Evolutionary conservation across 2,329 filamentous ascomycete genomes (phyloP).

Genomic region (Nakataea oryzae): DNA sequence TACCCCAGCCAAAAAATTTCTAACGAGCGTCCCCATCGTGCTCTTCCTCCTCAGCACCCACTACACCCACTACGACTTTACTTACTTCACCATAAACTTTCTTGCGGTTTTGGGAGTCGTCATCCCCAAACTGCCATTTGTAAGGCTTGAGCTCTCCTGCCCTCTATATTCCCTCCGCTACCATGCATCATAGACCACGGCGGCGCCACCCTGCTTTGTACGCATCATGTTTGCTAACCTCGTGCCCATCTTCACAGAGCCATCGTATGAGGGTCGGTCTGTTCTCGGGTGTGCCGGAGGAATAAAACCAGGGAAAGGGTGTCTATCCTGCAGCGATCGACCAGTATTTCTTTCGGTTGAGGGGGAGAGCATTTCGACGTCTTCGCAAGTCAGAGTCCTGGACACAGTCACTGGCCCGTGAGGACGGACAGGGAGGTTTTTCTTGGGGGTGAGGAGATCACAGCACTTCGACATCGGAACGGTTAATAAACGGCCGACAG

Average conservation of each 20-base stretch:
- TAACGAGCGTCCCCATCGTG: slow-evolving; percentile 86
- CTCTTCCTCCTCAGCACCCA: slow-evolving; percentile 96
- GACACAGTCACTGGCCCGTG: too few relatives aligned
- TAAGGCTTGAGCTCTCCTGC: slow-evolving; percentile 41
- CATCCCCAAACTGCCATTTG: slow-evolving; percentile 91
- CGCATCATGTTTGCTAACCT: slow-evolving; percentile 12
- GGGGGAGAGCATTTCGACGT: slow-evolving; percentile 6
- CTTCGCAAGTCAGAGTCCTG: neutral
- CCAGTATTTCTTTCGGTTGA: too few relatives aligned
- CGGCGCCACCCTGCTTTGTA: neutral
- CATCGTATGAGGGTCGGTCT: slow-evolving; percentile 69
- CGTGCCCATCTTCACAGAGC: slow-evolving; percentile 36
- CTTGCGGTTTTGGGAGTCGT: slow-evolving; percentile 85
- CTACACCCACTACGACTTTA: slow-evolving; percentile 95
- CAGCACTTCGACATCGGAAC: neutral
- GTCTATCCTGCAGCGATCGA: too few relatives aligned
- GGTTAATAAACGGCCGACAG: neutral
- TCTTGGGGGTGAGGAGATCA: neutral
- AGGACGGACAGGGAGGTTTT: slow-evolving; percentile 1
- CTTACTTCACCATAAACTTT: slow-evolving; percentile 96
- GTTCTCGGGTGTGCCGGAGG: slow-evolving; percentile 60
- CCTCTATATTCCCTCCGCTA: neutral
- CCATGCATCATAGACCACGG: slow-evolving; percentile 14
- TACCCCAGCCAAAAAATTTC: slow-evolving; percentile 96
- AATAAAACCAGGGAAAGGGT: slow-evolving; percentile 19